Conservation (phyloP, 805 yeast species). For the Grigorovia yakushimaensis region DNA sequence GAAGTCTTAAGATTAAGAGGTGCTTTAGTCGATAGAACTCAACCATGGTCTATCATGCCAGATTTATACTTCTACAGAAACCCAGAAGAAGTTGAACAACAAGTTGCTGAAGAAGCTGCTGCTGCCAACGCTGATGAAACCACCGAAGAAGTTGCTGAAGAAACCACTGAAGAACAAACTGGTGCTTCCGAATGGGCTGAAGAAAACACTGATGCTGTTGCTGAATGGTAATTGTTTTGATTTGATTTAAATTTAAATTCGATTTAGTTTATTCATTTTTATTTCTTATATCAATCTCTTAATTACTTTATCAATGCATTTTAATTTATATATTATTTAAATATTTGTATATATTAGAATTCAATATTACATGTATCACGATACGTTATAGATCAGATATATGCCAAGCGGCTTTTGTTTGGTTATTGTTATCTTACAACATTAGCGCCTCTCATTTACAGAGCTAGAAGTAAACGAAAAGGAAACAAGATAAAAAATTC, state of each 20-base stretch:
- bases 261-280: background rate
- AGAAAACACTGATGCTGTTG: slow-evolving; percentile 31
- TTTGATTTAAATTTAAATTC: background rate
- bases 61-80: slow-evolving; percentile 99
- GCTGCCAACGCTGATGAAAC: slow-evolving; percentile 54
- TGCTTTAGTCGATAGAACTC: slow-evolving; percentile 88
- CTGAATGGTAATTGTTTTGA: slow-evolving; percentile 19
- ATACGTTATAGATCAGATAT: background rate
- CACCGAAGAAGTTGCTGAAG: slow-evolving; percentile 61
- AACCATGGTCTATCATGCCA: slow-evolving; percentile 99
- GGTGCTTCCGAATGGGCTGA: slow-evolving; percentile 57
- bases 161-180: slow-evolving; percentile 59
- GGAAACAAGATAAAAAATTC: no score
- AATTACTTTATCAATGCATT: background rate
- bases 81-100: slow-evolving; percentile 95
- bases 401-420: no score
- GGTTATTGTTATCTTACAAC: no score
- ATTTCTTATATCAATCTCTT: background rate
- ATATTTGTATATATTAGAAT: background rate
- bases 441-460: no score
- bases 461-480: no score
- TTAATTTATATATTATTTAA: background rate
- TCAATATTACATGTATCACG: background rate
- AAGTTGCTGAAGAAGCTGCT: slow-evolving; percentile 55
- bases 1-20: slow-evolving; percentile 99